Base-by-base conservation (phyloP, 2,329 filamentous ascomycete species). In the Claviceps cyperi region DNA sequence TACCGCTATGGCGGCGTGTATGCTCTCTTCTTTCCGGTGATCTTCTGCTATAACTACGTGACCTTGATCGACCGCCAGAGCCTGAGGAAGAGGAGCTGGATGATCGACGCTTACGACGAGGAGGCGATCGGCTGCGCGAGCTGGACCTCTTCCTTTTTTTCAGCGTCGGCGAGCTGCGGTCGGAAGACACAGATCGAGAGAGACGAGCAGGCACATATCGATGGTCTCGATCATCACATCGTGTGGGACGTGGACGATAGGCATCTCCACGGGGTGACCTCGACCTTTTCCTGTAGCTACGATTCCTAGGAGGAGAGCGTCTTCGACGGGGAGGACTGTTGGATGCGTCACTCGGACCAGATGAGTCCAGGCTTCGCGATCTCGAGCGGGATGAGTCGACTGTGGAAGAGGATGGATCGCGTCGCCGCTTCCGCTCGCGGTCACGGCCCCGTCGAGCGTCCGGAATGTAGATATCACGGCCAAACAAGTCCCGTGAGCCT, bases 391-490 rank as follows among this genome's bases (percentile, higher is more conserved):
- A 62, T 15, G 60, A 61, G 13, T 54, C 57, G 2, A 59, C 63
- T 38, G 51, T 56, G 7, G 66, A 66, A 8, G 62, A 65, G 2
- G 72, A 73, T 5, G 58, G 61, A 24, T 51, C 54, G 44, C 59
- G 60, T 24, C 55, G 59, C 43, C 59, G 56, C 43, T 56, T 56
- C 41, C 46, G 39, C 5, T 46, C 36, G 24, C 69, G 69, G 21
- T 69, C 69, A 46, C 74, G 71, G 53, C 69, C 67, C 17, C 64
- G 62, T 22, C 62, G 63, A n/a, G 66, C 65, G 44, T 70, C 66
- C 2, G 76, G 77, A 37, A 76, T 68, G 52, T 81, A 77, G 52
- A 71, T 71, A 54, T 80, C 76, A 46, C 75, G 69, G 11, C 66
- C 66, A 46, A 68, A 72, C 11, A 66, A 63, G 17, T 73, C 69